Base-by-base conservation (phyloP, 257 asterid species). In the Linderniella brevidens region DNA sequence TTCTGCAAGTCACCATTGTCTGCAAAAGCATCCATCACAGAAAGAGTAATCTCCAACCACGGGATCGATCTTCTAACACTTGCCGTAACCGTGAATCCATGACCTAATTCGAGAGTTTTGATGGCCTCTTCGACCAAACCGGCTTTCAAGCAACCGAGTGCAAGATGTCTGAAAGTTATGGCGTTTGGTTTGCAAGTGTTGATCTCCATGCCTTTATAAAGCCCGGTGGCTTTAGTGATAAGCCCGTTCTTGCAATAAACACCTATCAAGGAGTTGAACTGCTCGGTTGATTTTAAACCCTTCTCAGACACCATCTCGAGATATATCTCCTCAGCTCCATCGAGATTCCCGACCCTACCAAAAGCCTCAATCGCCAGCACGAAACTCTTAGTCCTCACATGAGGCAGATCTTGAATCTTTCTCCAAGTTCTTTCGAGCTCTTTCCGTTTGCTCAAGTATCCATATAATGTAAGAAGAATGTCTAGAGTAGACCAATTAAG, bases 91-190 rank as follows among this genome's bases (percentile, higher is more conserved):
- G 47, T 16, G 49, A 55, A 64, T 17, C 57, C 70, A 49, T 52
- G 53, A 29, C 90, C 92, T 43, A 81, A 37, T 43, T 78, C 81
- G 41, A 86, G 78, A 43, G 96, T 86, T 64, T 63, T 68, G 8
- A 61, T 42, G 20, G 72, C 80, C 73, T 83, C 93, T 42, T 68
- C 71, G 54, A 63, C 48, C 15, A 87, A 53, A 44, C 95, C 88
- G 7, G 95, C 84, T 64, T 65, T 83, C 66, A 75, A 54, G 66
- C 95, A 80, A 45, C 97, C 92, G 10, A 80, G 78, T n/a, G 90
- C 82, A 19, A 87, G 93, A 72, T 77, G 92, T 50, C 95, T 51
- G 51, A 69, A 67, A 8, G 95, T 83, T 17, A 80, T 80, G 40
- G 86, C 77, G 70, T 87, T 83, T 19, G 93, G 82, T 60, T 67